These are phyloP conservation scores for Delphinella strobiligena DNA, from an alignment of 2,329 filamentous ascomycete genomes.

Conservation along the genomic window DNA sequence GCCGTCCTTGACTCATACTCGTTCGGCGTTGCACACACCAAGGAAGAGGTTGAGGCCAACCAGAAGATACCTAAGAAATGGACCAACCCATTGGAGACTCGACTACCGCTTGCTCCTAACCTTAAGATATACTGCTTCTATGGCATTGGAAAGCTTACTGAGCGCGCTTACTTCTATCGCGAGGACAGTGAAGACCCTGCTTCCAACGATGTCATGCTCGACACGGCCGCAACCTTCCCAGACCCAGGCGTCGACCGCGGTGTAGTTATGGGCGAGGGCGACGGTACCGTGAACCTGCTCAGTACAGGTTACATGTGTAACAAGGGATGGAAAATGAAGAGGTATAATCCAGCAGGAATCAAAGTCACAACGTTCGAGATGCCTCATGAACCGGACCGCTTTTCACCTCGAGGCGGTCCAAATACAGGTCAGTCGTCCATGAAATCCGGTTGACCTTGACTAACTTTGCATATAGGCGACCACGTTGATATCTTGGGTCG, in stretches of 20 bases:
- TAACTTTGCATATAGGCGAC: constrained; percentile 46
- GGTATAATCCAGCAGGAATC: constrained; percentile 79
- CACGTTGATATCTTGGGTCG: constrained; percentile 94
- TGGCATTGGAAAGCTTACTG: constrained; percentile 84
- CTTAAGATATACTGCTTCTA: constrained; percentile 98
- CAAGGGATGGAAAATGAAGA: constrained; percentile 82
- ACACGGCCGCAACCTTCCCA: constrained; percentile 58
- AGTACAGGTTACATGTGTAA: constrained; percentile 95
- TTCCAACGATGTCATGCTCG: constrained; percentile 46
- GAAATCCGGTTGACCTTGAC: background rate
- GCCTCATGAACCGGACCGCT: constrained; percentile 89
- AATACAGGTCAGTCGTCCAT: constrained; percentile 41
- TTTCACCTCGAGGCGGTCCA: constrained; percentile 64
- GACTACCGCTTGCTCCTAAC: constrained; percentile 73
- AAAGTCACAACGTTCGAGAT: constrained; percentile 85
- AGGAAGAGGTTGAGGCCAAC: constrained; percentile 61
- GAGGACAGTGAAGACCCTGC: constrained; percentile 53
- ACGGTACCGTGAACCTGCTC: constrained; percentile 89
- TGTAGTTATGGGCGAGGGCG: constrained; percentile 90
- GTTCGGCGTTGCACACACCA: constrained; percentile 72
- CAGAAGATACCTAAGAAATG: constrained; percentile 54
- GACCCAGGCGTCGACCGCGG: constrained; percentile 60
- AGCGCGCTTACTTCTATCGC: constrained; percentile 85
- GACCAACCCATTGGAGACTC: constrained; percentile 87
- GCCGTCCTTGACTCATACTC: constrained; percentile 69